A percentile compares a stretch with the other conserved stretches of the same genome.
Conservation (phyloP, 176 grass and related monocot species). For the Elaeis guineensis region DNA sequence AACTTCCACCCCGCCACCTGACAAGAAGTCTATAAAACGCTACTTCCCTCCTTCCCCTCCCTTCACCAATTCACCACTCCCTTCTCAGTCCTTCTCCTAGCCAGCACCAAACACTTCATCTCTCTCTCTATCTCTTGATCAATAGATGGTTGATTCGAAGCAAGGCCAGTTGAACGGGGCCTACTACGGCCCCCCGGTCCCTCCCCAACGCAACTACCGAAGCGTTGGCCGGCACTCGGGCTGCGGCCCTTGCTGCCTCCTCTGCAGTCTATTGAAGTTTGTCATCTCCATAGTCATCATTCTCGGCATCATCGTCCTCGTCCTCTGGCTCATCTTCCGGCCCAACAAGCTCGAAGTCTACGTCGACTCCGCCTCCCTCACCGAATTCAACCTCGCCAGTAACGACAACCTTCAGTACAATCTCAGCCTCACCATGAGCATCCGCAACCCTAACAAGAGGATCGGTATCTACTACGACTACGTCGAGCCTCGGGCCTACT, state of each 20-base stretch:
- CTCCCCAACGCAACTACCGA: slow-evolving; percentile 4
- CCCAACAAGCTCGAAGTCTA: slow-evolving; percentile 7
- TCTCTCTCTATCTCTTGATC: too few relatives aligned
- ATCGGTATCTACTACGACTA: slow-evolving; percentile 21
- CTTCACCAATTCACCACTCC: too few relatives aligned
- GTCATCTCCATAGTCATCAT: slow-evolving; percentile 18
- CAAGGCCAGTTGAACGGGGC: slow-evolving; percentile 7
- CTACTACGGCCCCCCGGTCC: slow-evolving; percentile 19
- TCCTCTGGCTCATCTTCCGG: slow-evolving; percentile 15
- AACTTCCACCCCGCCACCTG: too few relatives aligned
- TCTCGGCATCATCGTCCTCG: slow-evolving; percentile 16
- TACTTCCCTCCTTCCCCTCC: too few relatives aligned
- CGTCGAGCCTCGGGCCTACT: not conserved
- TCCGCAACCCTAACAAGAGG: slow-evolving; percentile 24
- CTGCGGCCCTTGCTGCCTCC: slow-evolving; percentile 6
- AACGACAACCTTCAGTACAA: not conserved
- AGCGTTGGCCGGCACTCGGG: slow-evolving; percentile 8
- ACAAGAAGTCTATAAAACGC: too few relatives aligned
- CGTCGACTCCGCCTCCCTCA: slow-evolving; percentile 7
- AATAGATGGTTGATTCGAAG: slow-evolving; percentile 16
- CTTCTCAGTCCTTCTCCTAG: too few relatives aligned
- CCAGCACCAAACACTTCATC: too few relatives aligned
- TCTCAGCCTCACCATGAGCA: slow-evolving; percentile 10
- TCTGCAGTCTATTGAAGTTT: slow-evolving; percentile 18
- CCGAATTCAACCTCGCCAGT: slow-evolving; percentile 9